phyloP scores from a whole-genome alignment of 192 early-diverging fungal genomes.

The Funneliformis geosporum region DNA sequence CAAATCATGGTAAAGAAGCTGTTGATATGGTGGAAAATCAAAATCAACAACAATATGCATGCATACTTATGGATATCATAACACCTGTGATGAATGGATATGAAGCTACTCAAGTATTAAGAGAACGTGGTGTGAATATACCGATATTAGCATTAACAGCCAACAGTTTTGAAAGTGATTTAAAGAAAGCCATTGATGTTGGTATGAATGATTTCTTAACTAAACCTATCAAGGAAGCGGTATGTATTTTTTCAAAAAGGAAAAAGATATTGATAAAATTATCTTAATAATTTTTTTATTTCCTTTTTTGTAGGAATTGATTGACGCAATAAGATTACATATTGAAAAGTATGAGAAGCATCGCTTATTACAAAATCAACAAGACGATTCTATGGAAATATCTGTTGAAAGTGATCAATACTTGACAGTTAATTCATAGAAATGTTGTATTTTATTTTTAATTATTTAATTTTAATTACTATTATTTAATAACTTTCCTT shows the following conservation, averaged over 20 bases:
- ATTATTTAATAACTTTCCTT: too few species aligned
- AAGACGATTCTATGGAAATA: background rate
- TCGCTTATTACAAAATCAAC: too few species aligned
- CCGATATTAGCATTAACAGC: constrained; percentile 17
- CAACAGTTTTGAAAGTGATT: constrained; percentile 17
- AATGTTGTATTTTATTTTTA: background rate
- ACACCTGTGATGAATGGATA: constrained; percentile 21
- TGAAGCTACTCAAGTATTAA: constrained; percentile 11
- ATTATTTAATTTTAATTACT: background rate
- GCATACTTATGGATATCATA: constrained; percentile 21
- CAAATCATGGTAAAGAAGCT: constrained; percentile 33
- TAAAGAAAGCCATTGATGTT: background rate
- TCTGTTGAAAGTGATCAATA: background rate
- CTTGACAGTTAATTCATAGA: background rate
- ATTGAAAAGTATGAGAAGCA: background rate
- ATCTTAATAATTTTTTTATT: background rate
- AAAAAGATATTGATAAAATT: background rate
- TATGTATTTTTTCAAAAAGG: background rate
- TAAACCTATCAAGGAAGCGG: background rate
- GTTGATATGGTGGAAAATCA: constrained; percentile 16
- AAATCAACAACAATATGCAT: background rate
- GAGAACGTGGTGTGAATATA: constrained; percentile 1
- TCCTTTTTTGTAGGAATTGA: background rate
- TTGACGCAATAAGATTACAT: background rate
- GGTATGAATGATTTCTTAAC: constrained; percentile 13